These are phyloP conservation scores for Salvia hispanica DNA, from an alignment of 257 asterid species.

Conservation along the genomic window DNA sequence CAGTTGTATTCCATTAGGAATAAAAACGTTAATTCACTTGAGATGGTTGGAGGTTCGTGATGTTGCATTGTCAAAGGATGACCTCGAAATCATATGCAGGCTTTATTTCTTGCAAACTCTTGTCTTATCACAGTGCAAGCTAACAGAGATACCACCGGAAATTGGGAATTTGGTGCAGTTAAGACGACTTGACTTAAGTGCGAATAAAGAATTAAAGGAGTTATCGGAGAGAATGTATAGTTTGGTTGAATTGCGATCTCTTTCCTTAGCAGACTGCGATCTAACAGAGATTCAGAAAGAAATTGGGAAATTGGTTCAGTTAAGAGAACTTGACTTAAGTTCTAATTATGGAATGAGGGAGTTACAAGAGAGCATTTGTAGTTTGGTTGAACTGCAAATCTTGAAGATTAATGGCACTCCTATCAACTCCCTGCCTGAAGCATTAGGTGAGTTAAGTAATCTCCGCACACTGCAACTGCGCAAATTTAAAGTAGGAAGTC, in stretches of 20 bases:
- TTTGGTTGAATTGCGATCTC: slow-evolving; percentile 12
- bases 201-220: not conserved
- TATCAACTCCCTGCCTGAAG: slow-evolving; percentile 1
- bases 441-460: slow-evolving; percentile 1
- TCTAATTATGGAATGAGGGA: not conserved
- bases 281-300: slow-evolving; percentile 15
- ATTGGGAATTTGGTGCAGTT: slow-evolving; percentile 25
- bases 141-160: not conserved
- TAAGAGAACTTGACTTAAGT: slow-evolving; percentile 22
- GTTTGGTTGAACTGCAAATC: slow-evolving; percentile 17
- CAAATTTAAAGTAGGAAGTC: not conserved
- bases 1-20: not conserved
- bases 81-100: no score
- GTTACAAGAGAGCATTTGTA: slow-evolving; percentile 35
- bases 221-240: slow-evolving; percentile 33
- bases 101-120: slow-evolving; percentile 19
- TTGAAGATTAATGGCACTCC: not conserved
- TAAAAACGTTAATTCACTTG: slow-evolving; percentile 31
- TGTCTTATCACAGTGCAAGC: not conserved
- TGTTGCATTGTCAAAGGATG: not conserved
- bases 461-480: slow-evolving; percentile 11
- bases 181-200: slow-evolving; percentile 16
- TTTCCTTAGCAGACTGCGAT: not conserved
- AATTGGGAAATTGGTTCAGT: slow-evolving; percentile 21
- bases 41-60: slow-evolving; percentile 29